Conservation (phyloP, 139 green algal species). For the Klebsormidium nitens region DNA sequence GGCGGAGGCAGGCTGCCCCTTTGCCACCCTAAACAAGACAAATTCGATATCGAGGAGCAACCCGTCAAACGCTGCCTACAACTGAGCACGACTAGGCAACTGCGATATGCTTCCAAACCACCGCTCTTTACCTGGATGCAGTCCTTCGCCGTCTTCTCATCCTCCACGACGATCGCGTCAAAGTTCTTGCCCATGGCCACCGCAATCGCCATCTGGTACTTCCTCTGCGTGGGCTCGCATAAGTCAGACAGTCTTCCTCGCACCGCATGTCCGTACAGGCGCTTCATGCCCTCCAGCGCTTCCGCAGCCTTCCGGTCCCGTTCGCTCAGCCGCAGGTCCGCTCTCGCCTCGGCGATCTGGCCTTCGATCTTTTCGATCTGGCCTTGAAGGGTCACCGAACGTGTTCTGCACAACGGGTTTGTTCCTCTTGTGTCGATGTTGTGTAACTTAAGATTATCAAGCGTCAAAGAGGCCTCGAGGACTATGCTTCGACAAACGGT, state of each 20-base stretch:
- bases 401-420: constrained; percentile 11
- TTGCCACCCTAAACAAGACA: no score
- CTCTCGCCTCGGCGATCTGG: constrained; percentile 60
- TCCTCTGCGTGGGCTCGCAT: constrained; percentile 58
- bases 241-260: constrained; percentile 77
- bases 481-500: no score
- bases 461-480: no score
- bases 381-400: constrained; percentile 44
- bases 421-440: not conserved
- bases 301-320: constrained; percentile 54
- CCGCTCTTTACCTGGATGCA: constrained; percentile 70
- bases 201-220: constrained; percentile 81
- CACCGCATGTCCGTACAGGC: constrained; percentile 68
- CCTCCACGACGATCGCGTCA: constrained; percentile 85
- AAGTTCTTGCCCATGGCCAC: constrained; percentile 79
- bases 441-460: no score
- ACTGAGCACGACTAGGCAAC: no score
- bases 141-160: constrained; percentile 58
- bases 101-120: no score
- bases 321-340: constrained; percentile 60
- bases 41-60: no score
- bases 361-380: constrained; percentile 61
- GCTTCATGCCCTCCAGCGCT: constrained; percentile 62
- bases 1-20: no score
- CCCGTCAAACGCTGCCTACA: no score